Evolutionary conservation across 768 basidiomycete genomes (phyloP).

Genomic region (Tulasnella calospora): DNA sequence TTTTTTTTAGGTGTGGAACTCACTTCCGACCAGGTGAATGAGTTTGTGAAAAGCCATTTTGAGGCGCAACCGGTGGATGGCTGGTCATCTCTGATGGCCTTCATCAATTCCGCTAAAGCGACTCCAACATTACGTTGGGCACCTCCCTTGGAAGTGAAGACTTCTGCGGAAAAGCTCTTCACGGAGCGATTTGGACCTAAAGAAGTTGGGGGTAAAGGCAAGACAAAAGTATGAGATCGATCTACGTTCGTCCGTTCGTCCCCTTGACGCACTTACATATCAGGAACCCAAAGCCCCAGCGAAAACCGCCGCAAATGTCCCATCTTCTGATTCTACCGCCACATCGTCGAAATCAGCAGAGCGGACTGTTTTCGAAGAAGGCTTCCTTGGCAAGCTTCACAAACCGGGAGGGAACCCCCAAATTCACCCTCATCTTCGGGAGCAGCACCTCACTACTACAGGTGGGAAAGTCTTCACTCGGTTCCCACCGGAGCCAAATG

Average conservation of each 20-base stretch:
- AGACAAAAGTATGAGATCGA: slow-evolving; percentile 45
- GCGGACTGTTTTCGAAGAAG: slow-evolving; percentile 78
- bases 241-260: slow-evolving; percentile 32
- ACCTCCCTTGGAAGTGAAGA: slow-evolving; percentile 77
- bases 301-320: background rate
- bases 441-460: slow-evolving; percentile 75
- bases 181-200: slow-evolving; percentile 66
- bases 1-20: slow-evolving; percentile 76
- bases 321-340: slow-evolving; percentile 34
- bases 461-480: slow-evolving; percentile 85
- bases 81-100: slow-evolving; percentile 71
- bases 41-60: slow-evolving; percentile 55
- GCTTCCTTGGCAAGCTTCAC: slow-evolving; percentile 88
- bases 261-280: background rate
- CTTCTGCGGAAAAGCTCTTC: slow-evolving; percentile 56
- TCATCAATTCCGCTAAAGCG: slow-evolving; percentile 58
- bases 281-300: slow-evolving; percentile 30
- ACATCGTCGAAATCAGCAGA: slow-evolving; percentile 39
- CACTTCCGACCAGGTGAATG: slow-evolving; percentile 56
- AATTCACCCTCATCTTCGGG: slow-evolving; percentile 66
- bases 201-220: slow-evolving; percentile 50
- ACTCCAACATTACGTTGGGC: slow-evolving; percentile 73
- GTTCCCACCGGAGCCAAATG: slow-evolving; percentile 98
- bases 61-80: slow-evolving; percentile 51
- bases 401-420: slow-evolving; percentile 93